Conservation (phyloP, 768 basidiomycete genomes). For the Lactarius sanguifluus region DNA sequence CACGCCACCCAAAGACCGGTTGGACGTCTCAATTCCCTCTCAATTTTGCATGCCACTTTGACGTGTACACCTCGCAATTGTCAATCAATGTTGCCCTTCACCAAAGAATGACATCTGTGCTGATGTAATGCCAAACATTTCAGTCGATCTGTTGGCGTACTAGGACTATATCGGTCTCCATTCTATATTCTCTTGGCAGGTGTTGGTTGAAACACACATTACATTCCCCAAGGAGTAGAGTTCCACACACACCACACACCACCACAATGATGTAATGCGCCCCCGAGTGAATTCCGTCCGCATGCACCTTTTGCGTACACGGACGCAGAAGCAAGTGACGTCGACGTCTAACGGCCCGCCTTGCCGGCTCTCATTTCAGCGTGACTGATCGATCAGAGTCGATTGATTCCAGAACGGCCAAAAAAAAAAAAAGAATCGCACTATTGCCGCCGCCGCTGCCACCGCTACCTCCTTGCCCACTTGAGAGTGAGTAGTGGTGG, state of each 20-base stretch:
- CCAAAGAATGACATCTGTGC: neutral
- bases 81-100: neutral
- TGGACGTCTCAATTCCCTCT: neutral
- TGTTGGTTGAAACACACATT: neutral
- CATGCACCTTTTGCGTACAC: neutral
- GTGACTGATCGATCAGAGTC: constrained; percentile 14
- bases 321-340: constrained; percentile 9
- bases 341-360: neutral
- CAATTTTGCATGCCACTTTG: neutral
- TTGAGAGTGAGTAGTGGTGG: neutral
- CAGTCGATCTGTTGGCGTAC: neutral
- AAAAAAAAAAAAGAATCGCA: neutral
- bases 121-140: neutral
- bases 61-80: neutral
- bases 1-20: neutral
- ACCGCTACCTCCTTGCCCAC: neutral
- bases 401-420: neutral
- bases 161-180: neutral
- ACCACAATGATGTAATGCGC: constrained; percentile 8
- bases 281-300: constrained; percentile 15
- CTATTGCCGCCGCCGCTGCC: neutral
- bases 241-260: neutral
- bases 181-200: neutral
- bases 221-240: neutral
- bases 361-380: neutral